Evolutionary conservation across 768 basidiomycete genomes (phyloP).

Genomic region (Termitomyces sp.): DNA sequence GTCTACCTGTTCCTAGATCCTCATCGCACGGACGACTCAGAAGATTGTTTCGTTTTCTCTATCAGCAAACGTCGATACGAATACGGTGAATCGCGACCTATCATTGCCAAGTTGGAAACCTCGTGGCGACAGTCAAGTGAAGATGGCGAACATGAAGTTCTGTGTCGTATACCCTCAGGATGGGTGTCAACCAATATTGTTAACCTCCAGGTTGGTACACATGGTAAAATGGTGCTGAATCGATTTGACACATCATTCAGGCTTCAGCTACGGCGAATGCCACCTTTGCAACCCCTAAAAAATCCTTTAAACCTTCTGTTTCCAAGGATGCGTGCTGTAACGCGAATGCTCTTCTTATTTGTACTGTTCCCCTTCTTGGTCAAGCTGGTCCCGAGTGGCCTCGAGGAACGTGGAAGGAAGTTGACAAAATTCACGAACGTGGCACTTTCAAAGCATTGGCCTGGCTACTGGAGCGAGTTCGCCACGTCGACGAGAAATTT

Average conservation of each 20-base stretch:
- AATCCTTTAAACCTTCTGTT: conserved; percentile 46
- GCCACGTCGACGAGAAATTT: conserved; percentile 66
- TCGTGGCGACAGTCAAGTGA: conserved; percentile 74
- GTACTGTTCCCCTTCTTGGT: conserved; percentile 65
- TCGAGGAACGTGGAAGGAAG: conserved; percentile 64
- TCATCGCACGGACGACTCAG: conserved; percentile 68
- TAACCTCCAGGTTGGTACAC: conserved; percentile 55
- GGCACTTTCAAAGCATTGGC: conserved; percentile 75
- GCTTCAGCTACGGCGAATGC: conserved; percentile 53
- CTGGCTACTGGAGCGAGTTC: conserved; percentile 85
- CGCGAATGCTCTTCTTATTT: conserved; percentile 78
- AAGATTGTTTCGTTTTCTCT: conserved; percentile 86
- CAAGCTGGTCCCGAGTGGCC: conserved; percentile 83
- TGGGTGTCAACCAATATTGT: conserved; percentile 58
- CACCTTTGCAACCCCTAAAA: conserved; percentile 60
- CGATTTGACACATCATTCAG: conserved; percentile 28
- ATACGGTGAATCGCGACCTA: conserved; percentile 76
- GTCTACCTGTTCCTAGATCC: conserved; percentile 87
- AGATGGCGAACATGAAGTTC: conserved; percentile 44
- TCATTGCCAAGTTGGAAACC: conserved; percentile 69
- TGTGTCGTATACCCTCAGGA: conserved; percentile 55
- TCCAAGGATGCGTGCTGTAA: conserved; percentile 63
- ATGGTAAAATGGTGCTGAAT: conserved; percentile 13
- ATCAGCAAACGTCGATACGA: conserved; percentile 74
- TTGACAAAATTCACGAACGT: conserved; percentile 86